Evolutionary conservation across 257 asterid genomes (phyloP), one percentile per base, ranked within the genome.

Genomic region (Jasminum sambac): DNA sequence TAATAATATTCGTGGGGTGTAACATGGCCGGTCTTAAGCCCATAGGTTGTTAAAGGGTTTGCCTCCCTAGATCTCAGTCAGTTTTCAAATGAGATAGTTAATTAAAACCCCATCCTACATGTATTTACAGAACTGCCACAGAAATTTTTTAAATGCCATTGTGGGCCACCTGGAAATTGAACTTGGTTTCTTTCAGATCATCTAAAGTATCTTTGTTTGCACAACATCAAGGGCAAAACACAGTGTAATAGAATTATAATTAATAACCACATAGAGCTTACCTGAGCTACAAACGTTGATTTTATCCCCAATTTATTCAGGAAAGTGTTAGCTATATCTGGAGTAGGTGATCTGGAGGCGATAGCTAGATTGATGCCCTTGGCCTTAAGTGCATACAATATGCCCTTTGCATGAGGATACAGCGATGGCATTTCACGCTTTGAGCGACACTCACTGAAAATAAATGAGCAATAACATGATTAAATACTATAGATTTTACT

Each of bases 211-310:
- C 5, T 19, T 21, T 55, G 34, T 34, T 21, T 55, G 62, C 26
- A 10, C 23, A 21, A 21, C 36, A 55, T 16, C 62, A 55, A 55
- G 14, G n/a, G 16, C 30, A 55, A 55, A 55, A 55, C 62, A 55
- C 61, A 55, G 57, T 19, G 37, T 36, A 50, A 72, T n/a, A 36
- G 13, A 30, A 67, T 67, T 3, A 14, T 3, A 59, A n/a, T n/a
- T n/a, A 42, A 64, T 11, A 38, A 44, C 2, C 17, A 13, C 25
- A 46, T 17, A 67, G 26, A 39, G 64, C 73, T 67, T 76, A 92
- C 98, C 96, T 85, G 90, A 64, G 96, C 91, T 37, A 82, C 96
- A 72, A 92, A 92, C 89, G 84, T 76, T 43, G 98, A 82, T 79
- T 87, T 85, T 19, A 92, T 82, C 72, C 83, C 91, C 84, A 92